Conservation (phyloP, 306 rosid genomes). For the Cajanus cajan region DNA sequence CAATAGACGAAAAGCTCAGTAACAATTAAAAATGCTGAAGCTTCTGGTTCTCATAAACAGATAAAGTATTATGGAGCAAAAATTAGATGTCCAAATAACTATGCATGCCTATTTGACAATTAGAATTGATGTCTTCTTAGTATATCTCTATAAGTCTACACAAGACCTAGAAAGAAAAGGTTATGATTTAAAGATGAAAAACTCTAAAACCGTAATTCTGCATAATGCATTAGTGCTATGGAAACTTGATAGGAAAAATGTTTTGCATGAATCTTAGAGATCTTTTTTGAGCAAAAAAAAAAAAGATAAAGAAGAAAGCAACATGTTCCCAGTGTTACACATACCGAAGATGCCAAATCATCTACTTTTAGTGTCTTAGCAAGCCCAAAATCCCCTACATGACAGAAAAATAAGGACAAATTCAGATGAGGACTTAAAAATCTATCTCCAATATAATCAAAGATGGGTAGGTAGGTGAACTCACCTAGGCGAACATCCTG, state of each 20-base stretch:
- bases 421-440: conserved; percentile 7
- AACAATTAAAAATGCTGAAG: neutral
- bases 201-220: neutral
- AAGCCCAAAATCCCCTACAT: no score
- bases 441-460: conserved; percentile 19
- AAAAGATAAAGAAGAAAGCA: conserved; percentile 14
- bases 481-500: no score
- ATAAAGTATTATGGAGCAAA: neutral
- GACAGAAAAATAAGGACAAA: no score
- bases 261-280: neutral
- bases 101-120: neutral
- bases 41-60: neutral
- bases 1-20: neutral
- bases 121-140: neutral
- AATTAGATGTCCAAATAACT: neutral
- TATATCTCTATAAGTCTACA: neutral
- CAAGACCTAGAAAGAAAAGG: neutral
- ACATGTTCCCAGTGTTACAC: no score
- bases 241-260: neutral
- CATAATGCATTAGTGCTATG: neutral
- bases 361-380: no score
- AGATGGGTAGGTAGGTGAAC: neutral
- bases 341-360: no score
- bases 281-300: neutral
- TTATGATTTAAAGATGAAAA: neutral